Base-by-base conservation (phyloP, 176 grass and related monocot genomes). In the Oryza longistaminata region DNA sequence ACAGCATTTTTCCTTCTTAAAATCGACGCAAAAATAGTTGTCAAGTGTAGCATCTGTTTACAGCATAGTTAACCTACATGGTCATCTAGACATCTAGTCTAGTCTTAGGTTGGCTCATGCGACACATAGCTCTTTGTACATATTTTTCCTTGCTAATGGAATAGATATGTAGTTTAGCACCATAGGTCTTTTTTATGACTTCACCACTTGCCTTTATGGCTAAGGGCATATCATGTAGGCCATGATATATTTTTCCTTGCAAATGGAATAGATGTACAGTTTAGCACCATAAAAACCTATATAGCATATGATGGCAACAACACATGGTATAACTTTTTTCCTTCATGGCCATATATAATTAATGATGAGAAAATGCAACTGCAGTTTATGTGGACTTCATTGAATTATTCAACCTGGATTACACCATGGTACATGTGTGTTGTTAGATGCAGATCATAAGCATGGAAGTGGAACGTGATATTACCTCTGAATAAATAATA, bases 401-500 rank as follows among this genome's bases (percentile, higher is more conserved):
- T 68, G 21, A 82, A 46, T 48, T 40, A 12, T 66, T 76, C 72
- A 67, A 77, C 46, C 21, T 64, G 27, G 55, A 85, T 16, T 24
- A 70, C 74, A 75, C 15, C 64, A 75, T 44, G 42, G 33, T 50
- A 88, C 69, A 64, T 8, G 68, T 27, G 73, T 58, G 66, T 71
- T 34, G 43, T 73, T 70, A 77, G 65, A 88, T 82, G 64, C 22
- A 75, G 26, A 83, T 79, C 31, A 80, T 75, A 80, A 80, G 53
- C 43, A 76, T 1, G 5, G 35, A 11, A 50, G 61, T 83, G 66
- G 76, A 65, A 60, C 64, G 45, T 42, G 62, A 80, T 86, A 46
- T 88, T 85, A 97, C 95, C 95, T 97, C 95, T n/a, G 95, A 97
- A 87, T 94, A 97, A 73, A 97, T 84, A 87, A 97, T 88, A 80